A percentile compares a stretch with the other conserved stretches of the same genome.
These are phyloP conservation scores for Trichoderma sp. DNA, from an alignment of 2,329 filamentous ascomycete genomes.

Conservation along the genomic window DNA sequence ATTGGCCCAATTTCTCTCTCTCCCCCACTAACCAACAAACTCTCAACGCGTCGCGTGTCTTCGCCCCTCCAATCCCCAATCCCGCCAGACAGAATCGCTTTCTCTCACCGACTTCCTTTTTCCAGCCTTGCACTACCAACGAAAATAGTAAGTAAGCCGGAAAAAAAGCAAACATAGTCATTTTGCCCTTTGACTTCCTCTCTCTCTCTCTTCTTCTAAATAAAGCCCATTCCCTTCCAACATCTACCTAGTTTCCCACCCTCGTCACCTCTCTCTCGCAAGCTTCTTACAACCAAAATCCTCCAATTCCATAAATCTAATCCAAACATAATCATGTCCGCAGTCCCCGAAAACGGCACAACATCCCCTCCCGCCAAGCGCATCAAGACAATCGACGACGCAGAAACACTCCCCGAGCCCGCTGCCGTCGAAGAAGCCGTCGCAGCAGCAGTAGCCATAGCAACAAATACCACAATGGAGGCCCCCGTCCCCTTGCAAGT, in stretches of 20 bases:
- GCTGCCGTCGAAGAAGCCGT: not conserved
- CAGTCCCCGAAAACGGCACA: slow-evolving; percentile 49
- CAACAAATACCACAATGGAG: slow-evolving; percentile 30
- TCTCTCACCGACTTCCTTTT: slow-evolving; percentile 17
- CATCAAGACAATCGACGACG: slow-evolving; percentile 57
- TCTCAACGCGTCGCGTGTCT: slow-evolving; percentile 28
- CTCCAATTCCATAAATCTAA: not conserved
- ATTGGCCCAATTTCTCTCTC: slow-evolving; percentile 31
- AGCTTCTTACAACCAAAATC: not conserved
- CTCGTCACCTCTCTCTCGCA: not conserved
- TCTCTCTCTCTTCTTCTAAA: not conserved
- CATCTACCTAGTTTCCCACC: not conserved
- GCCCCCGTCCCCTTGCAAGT: slow-evolving; percentile 67
- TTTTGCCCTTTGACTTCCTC: not conserved
- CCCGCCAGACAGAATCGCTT: not conserved
- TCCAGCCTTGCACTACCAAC: not conserved
- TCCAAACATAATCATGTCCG: slow-evolving; percentile 22
- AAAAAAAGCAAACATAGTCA: not conserved
- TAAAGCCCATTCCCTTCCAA: not conserved
- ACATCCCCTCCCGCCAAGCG: slow-evolving; percentile 78
- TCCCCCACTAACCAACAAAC: slow-evolving; percentile 10
- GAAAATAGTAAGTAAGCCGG: not conserved
- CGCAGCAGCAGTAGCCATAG: not conserved
- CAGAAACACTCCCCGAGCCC: not conserved
- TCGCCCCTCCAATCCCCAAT: slow-evolving; percentile 22